Percentiles rank a stretch among this genome's conserved stretches.
Conservation (phyloP, 2,329 filamentous ascomycete species). For the Microsporum ferrugineum region DNA sequence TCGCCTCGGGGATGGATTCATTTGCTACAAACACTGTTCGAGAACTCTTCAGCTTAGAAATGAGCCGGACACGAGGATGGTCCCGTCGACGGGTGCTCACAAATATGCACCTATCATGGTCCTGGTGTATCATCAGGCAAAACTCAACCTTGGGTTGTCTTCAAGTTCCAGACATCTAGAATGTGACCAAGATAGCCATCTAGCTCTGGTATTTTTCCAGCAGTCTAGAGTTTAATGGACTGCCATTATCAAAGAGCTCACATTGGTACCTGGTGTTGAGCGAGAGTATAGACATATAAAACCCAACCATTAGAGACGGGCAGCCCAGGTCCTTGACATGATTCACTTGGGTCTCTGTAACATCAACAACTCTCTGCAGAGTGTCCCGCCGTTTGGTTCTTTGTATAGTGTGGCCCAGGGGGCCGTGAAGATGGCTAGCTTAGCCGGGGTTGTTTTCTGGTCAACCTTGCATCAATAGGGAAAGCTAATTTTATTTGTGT, state of each 20-base stretch:
- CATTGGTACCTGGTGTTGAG: neutral
- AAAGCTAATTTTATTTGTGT: slow-evolving; percentile 2
- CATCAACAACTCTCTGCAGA: neutral
- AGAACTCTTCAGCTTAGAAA: neutral
- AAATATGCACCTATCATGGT: neutral
- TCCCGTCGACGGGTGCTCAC: neutral
- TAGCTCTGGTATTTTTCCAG: neutral
- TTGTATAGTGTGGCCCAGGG: neutral
- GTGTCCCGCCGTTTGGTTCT: neutral
- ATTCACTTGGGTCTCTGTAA: neutral
- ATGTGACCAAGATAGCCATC: neutral
- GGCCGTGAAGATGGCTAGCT: slow-evolving; percentile 11
- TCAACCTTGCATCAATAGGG: slow-evolving; percentile 17
- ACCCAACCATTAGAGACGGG: neutral
- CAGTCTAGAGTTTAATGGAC: neutral
- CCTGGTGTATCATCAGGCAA: neutral
- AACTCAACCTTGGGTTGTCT: neutral
- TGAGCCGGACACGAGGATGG: neutral
- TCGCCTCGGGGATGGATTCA: neutral
- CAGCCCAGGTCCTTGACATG: neutral
- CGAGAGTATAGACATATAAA: neutral
- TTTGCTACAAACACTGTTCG: neutral
- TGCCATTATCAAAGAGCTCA: neutral
- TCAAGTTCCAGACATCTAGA: neutral
- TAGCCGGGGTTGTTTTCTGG: slow-evolving; percentile 23